Evolutionary conservation across 106 monocot genomes (phyloP), one percentile per base, ranked within the genome.

Genomic region (Dendrobium nobile): DNA sequence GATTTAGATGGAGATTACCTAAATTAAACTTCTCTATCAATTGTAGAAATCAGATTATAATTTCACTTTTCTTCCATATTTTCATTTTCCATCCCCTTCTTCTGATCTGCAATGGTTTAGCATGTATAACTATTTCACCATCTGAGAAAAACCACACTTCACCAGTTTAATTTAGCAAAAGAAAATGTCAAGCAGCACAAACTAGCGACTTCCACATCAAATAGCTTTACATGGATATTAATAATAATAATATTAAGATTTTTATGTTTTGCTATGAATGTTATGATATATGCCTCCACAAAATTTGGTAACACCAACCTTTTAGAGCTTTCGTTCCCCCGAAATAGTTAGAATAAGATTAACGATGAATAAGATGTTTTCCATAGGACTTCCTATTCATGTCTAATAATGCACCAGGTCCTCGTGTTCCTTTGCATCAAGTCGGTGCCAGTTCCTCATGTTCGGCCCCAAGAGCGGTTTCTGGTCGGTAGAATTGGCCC

Each of bases 391-490:
- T 51, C 15, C 0, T 56, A 56, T 56, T 56, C 19, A 19, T 56
- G 3, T 11, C 3, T 67, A 5, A 9, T 67, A 9, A 67, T 41
- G 17, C 6, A 31, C 4, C 88, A 98, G 98, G 98, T 98, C 1
- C 91, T 98, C 16, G 88, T 98, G 28, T 98, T 98, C 82, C 89
- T 98, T 9, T 98, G 94, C 81, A 81, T 98, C 84, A 98, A 98
- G 77, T 91, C 91, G 3, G 88, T 98, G 55, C 94, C 90, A 0
- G 89, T 95, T 37, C 98, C 98, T 7, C 86, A 88, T 31, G 92
- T 98, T 18, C 80, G 61, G 9, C 85, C 88, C 0, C 87, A 89
- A 28, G 94, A 98, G 55, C 77, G 98, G 26, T 98, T 94, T 81
- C 89, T 98, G 7, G 88, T 98, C 0, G 94, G 98, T 0, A 86